Evolutionary conservation across 192 early-diverging fungal genomes (phyloP).

Genomic region (Coemansia sp.): DNA sequence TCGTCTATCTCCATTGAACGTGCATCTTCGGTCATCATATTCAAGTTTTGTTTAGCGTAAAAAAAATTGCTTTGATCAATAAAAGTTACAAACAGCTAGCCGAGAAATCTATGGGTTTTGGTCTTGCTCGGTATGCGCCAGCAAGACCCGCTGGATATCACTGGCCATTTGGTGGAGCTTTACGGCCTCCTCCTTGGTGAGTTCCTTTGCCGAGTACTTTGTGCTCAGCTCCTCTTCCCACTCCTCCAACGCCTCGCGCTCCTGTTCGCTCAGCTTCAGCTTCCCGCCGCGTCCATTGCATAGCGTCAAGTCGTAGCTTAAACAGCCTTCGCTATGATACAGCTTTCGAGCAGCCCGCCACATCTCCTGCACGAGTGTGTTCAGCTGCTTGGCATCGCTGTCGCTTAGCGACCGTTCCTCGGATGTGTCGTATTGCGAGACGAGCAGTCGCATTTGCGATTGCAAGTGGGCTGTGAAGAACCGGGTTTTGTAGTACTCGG

Average conservation of each 20-base stretch:
- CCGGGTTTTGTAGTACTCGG: conserved; percentile 37
- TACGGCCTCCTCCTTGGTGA: conserved; percentile 23
- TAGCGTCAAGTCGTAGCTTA: conserved; percentile 46
- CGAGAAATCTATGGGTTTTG: neutral
- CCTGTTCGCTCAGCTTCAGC: conserved; percentile 15
- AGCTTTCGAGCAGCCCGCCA: conserved; percentile 40
- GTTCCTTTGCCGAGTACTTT: conserved; percentile 12
- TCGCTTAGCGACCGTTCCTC: conserved; percentile 15
- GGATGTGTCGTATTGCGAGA: conserved; percentile 12
- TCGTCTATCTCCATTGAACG: conserved; percentile 9
- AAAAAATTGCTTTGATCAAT: neutral
- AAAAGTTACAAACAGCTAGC: neutral
- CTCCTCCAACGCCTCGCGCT: conserved; percentile 20
- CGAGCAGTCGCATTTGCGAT: conserved; percentile 35
- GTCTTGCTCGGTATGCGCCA: conserved; percentile 10
- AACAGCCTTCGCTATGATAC: conserved; percentile 35
- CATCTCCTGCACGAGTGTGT: conserved; percentile 30
- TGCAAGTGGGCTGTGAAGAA: conserved; percentile 44
- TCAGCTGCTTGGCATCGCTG: conserved; percentile 36
- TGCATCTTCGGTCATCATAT: conserved; percentile 7
- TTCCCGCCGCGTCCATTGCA: conserved; percentile 20
- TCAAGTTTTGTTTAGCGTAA: neutral
- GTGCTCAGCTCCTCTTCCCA: conserved; percentile 30
- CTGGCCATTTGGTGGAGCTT: conserved; percentile 23
- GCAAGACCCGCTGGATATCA: conserved; percentile 21